A percentile compares a stretch with the other conserved stretches of the same genome.
Evolutionary conservation across 129 eudicot species (phyloP).

Genomic region (Scalesia atractyloides): DNA sequence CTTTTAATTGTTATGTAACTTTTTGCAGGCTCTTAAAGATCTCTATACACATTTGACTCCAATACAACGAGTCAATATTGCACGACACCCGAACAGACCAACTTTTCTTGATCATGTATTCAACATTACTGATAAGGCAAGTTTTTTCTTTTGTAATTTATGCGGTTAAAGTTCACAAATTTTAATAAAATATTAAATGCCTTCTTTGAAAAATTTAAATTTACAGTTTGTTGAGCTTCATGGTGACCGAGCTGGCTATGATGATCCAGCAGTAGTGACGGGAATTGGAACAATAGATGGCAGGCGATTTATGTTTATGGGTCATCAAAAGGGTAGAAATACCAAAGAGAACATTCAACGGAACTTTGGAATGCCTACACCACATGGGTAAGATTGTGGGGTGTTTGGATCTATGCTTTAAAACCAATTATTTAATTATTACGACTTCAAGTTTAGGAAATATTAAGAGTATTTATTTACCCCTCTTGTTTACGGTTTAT

Average conservation of each 20-base stretch:
- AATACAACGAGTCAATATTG: conserved; percentile 83
- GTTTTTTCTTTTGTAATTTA: background rate
- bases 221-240: conserved; percentile 92
- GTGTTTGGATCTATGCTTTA: background rate
- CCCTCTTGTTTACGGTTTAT: background rate
- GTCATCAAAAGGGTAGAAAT: conserved; percentile 93
- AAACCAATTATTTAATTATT: background rate
- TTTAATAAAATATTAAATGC: background rate
- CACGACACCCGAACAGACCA: conserved; percentile 94
- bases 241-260: conserved; percentile 82
- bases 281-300: conserved; percentile 89
- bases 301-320: conserved; percentile 82
- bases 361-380: conserved; percentile 99
- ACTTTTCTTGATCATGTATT: conserved; percentile 94
- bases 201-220: conserved; percentile 17
- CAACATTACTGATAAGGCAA: conserved; percentile 80
- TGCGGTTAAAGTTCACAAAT: background rate
- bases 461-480: background rate
- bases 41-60: conserved; percentile 87
- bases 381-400: conserved; percentile 73
- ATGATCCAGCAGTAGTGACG: conserved; percentile 83
- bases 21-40: conserved; percentile 72
- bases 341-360: conserved; percentile 86
- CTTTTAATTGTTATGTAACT: conserved; percentile 1
- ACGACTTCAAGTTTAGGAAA: background rate